phyloP scores from a whole-genome alignment of 352 stramenopile species.

The Pythium dissotocum region DNA sequence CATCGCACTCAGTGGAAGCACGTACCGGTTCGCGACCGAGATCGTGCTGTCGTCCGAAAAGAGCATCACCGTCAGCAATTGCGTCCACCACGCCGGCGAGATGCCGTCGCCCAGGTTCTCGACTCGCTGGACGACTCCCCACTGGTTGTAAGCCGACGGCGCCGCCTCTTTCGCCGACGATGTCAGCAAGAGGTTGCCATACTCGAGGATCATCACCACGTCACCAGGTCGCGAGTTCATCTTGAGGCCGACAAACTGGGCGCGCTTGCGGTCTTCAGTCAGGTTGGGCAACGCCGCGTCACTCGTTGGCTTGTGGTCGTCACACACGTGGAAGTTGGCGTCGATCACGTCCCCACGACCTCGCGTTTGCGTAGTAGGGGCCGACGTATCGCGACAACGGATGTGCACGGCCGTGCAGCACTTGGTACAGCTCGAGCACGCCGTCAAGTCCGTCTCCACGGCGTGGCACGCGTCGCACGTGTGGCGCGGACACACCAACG shows the following conservation, averaged over 20 bases:
- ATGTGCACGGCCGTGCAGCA: constrained; percentile 55
- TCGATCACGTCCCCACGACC: constrained; percentile 17
- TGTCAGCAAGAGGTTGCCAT: constrained; percentile 58
- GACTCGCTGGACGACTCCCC: constrained; percentile 50
- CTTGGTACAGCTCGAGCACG: constrained; percentile 54
- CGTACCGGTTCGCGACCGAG: constrained; percentile 56
- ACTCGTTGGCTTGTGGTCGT: constrained; percentile 27
- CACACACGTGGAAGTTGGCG: constrained; percentile 49
- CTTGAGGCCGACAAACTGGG: constrained; percentile 30
- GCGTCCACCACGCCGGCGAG: constrained; percentile 39
- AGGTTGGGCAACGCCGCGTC: background rate
- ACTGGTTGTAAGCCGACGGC: constrained; percentile 51
- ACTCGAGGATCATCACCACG: constrained; percentile 70
- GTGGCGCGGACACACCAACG: constrained; percentile 63
- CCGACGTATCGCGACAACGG: constrained; percentile 27
- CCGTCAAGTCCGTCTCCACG: constrained; percentile 50
- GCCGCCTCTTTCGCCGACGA: constrained; percentile 35
- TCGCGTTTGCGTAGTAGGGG: background rate
- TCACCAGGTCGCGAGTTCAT: constrained; percentile 45
- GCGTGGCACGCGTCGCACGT: constrained; percentile 47
- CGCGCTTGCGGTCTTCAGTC: constrained; percentile 11
- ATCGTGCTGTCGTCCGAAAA: constrained; percentile 63
- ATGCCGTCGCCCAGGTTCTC: constrained; percentile 45
- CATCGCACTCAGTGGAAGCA: constrained; percentile 40
- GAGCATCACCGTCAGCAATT: constrained; percentile 55